Evolutionary conservation across 176 grass and related monocot genomes (phyloP).

Genomic region (Melocanna baccifera): DNA sequence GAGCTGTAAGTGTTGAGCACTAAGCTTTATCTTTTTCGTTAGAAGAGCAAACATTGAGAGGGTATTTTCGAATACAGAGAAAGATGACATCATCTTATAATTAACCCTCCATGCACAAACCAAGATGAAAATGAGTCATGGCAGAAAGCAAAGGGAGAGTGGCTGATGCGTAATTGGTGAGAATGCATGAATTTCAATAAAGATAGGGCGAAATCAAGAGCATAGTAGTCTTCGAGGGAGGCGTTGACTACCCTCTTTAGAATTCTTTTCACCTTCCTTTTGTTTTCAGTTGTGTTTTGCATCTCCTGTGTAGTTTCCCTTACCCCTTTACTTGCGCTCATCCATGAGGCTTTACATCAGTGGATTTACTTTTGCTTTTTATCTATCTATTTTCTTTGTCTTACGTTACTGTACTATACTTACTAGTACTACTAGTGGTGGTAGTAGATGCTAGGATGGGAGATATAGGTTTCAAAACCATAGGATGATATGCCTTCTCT

Average conservation of each 20-base stretch:
- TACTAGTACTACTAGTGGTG: conserved; percentile 28
- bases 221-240: conserved; percentile 54
- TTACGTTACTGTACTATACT: conserved; percentile 40
- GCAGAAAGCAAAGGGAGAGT: conserved; percentile 41
- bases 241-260: conserved; percentile 70
- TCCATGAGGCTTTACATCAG: conserved; percentile 59
- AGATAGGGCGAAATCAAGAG: conserved; percentile 50
- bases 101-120: conserved; percentile 44
- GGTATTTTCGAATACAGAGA: conserved; percentile 37
- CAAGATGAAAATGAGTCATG: conserved; percentile 48
- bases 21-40: conserved; percentile 50
- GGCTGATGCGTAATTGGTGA: conserved; percentile 33
- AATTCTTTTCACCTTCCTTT: conserved; percentile 41
- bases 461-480: conserved; percentile 63
- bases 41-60: conserved; percentile 40
- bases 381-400: conserved; percentile 34
- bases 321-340: conserved; percentile 49
- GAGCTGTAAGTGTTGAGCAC: conserved; percentile 27
- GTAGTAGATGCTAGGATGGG: conserved; percentile 42
- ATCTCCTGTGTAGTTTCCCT: conserved; percentile 54
- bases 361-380: conserved; percentile 91
- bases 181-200: conserved; percentile 53
- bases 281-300: conserved; percentile 37
- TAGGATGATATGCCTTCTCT: conserved; percentile 72
- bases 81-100: conserved; percentile 50